These are phyloP conservation scores for Cladorrhinum sp. DNA, from an alignment of 2,329 filamentous ascomycete genomes.

Conservation along the genomic window DNA sequence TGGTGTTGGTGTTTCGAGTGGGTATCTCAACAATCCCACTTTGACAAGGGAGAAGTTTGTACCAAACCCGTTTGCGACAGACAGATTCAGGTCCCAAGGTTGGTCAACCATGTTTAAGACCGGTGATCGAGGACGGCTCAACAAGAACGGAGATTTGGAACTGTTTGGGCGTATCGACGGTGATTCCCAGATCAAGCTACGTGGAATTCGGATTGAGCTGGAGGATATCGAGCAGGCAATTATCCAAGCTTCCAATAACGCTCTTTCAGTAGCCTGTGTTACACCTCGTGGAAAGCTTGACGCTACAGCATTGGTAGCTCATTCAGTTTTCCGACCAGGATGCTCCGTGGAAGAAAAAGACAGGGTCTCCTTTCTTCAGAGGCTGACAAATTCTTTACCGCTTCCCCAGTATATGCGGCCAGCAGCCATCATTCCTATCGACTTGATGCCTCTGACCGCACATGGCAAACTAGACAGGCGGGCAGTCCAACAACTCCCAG, in stretches of 20 bases:
- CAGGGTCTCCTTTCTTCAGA: not conserved
- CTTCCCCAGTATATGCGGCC: constrained; percentile 22
- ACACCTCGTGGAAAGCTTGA: not conserved
- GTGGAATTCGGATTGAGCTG: constrained; percentile 42
- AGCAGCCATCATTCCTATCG: constrained; percentile 9
- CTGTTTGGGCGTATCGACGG: constrained; percentile 35
- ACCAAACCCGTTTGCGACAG: constrained; percentile 21
- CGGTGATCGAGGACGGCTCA: constrained; percentile 36
- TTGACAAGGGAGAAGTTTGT: constrained; percentile 24
- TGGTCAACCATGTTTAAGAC: constrained; percentile 34
- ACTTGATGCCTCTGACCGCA: constrained; percentile 9
- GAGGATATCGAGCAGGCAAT: not conserved
- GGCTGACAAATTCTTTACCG: not conserved
- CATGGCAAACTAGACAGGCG: constrained; percentile 14
- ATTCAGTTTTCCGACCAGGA: not conserved
- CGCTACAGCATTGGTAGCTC: not conserved
- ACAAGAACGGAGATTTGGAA: constrained; percentile 33
- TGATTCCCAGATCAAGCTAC: constrained; percentile 41
- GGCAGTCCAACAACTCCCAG: constrained; percentile 5
- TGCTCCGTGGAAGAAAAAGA: not conserved
- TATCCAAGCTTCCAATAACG: not conserved
- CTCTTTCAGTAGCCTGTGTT: not conserved
- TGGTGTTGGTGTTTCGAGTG: not conserved
- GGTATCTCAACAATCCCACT: not conserved
- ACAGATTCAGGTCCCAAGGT: constrained; percentile 8